Evolutionary conservation across 2,329 filamentous ascomycete genomes (phyloP).

Genomic region (Botrytis sinoallii): DNA sequence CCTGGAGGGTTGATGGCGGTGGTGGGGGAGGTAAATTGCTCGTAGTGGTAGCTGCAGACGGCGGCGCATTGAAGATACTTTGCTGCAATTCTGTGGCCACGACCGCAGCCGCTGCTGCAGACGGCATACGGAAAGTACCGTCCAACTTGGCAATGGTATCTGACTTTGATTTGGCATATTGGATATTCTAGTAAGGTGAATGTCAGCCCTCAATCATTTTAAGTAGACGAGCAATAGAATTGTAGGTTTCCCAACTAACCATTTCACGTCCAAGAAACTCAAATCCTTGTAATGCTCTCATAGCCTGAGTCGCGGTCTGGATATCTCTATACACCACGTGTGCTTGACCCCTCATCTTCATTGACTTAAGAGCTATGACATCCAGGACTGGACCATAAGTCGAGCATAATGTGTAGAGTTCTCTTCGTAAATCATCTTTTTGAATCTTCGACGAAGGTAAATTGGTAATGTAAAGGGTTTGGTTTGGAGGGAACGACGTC

Average conservation of each 20-base stretch:
- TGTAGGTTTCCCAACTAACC: slow-evolving; percentile 52
- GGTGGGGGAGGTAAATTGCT: slow-evolving; percentile 41
- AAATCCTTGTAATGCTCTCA: slow-evolving; percentile 83
- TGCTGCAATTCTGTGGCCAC: slow-evolving; percentile 73
- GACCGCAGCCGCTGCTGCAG: slow-evolving; percentile 51
- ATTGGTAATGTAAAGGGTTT: slow-evolving; percentile 86
- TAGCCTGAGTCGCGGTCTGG: slow-evolving; percentile 87
- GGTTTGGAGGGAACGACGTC: slow-evolving; percentile 57
- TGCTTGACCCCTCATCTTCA: slow-evolving; percentile 93
- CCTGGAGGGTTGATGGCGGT: slow-evolving; percentile 45
- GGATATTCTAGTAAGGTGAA: slow-evolving; percentile 64
- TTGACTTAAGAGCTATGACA: slow-evolving; percentile 82
- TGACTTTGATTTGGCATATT: slow-evolving; percentile 87
- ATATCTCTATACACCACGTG: slow-evolving; percentile 88
- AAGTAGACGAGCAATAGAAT: not conserved
- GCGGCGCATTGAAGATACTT: slow-evolving; percentile 73
- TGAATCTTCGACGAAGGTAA: slow-evolving; percentile 82
- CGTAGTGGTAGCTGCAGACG: slow-evolving; percentile 45
- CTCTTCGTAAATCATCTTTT: slow-evolving; percentile 81
- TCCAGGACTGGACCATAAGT: slow-evolving; percentile 92
- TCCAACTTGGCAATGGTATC: slow-evolving; percentile 87
- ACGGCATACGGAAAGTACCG: slow-evolving; percentile 76
- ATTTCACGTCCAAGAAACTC: slow-evolving; percentile 82
- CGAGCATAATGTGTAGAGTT: slow-evolving; percentile 89
- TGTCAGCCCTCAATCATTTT: not conserved